A percentile compares a stretch with the other conserved stretches of the same genome.
Evolutionary conservation across 495 filamentous ascomycete species (phyloP).

Genomic region (Rhypophila decipiens): DNA sequence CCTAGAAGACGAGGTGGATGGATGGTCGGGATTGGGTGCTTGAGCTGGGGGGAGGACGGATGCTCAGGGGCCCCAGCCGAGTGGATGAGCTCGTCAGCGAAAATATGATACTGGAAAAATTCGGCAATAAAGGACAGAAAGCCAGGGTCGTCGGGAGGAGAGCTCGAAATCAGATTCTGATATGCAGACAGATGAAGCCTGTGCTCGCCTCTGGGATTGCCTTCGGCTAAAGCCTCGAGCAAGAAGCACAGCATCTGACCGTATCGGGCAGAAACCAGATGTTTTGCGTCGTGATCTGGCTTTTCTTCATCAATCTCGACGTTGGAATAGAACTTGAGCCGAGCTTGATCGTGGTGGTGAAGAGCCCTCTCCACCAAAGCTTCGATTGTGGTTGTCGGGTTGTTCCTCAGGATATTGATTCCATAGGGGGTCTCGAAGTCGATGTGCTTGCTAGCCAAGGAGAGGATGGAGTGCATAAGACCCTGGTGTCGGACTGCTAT

Average conservation of each 20-base stretch:
- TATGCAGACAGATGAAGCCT: slow-evolving; percentile 75
- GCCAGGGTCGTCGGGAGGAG: slow-evolving; percentile 54
- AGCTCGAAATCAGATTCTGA: slow-evolving; percentile 57
- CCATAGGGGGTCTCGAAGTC: slow-evolving; percentile 48
- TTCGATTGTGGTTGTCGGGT: slow-evolving; percentile 34
- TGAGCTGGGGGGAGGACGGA: slow-evolving; percentile 49
- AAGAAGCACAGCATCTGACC: slow-evolving; percentile 72
- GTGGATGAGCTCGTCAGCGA: slow-evolving; percentile 72
- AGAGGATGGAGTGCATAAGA: slow-evolving; percentile 89
- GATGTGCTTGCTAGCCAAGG: slow-evolving; percentile 77
- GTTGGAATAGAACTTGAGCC: slow-evolving; percentile 48
- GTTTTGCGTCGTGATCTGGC: slow-evolving; percentile 34
- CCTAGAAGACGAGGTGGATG: slow-evolving; percentile 73
- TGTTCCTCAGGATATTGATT: slow-evolving; percentile 36
- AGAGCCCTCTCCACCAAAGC: slow-evolving; percentile 42
- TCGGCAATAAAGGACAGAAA: slow-evolving; percentile 80
- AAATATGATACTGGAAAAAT: slow-evolving; percentile 89
- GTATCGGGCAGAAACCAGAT: slow-evolving; percentile 60
- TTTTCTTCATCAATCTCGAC: slow-evolving; percentile 32
- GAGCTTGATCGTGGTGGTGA: slow-evolving; percentile 56
- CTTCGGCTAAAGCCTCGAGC: slow-evolving; percentile 73
- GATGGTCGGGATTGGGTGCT: slow-evolving; percentile 64
- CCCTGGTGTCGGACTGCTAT: slow-evolving; percentile 79
- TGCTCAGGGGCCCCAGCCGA: slow-evolving; percentile 50
- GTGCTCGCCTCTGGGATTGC: slow-evolving; percentile 71